Evolutionary conservation across 2,329 filamentous ascomycete species (phyloP).

Genomic region (Sporothrix schenckii): DNA sequence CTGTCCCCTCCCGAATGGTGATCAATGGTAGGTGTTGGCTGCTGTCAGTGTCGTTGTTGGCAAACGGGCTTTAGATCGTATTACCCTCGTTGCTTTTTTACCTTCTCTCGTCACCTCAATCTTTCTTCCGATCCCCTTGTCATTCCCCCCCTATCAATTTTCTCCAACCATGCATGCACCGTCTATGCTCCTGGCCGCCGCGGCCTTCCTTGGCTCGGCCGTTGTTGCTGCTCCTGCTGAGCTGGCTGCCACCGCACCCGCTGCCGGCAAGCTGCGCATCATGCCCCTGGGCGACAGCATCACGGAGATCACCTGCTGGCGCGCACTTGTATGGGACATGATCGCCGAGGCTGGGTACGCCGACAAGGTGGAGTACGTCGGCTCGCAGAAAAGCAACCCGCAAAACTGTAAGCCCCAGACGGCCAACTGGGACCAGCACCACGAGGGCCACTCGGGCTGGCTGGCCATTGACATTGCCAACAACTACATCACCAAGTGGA

Average conservation of each 20-base stretch:
- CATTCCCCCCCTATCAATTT: not conserved
- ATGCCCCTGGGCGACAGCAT: constrained; percentile 51
- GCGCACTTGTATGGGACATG: constrained; percentile 48
- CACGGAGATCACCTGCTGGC: constrained; percentile 53
- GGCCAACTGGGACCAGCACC: constrained; percentile 45
- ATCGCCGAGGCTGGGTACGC: constrained; percentile 44
- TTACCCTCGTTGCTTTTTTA: not conserved
- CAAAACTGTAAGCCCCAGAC: constrained; percentile 44
- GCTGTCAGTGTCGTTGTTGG: not conserved
- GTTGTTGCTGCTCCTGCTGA: constrained; percentile 19
- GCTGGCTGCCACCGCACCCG: not conserved
- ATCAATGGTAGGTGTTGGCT: too few species aligned
- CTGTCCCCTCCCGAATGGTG: not conserved
- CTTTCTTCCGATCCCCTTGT: not conserved
- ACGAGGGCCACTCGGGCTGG: constrained; percentile 52
- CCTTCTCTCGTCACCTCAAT: not conserved
- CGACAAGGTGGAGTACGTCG: constrained; percentile 48
- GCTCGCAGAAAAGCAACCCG: constrained; percentile 46
- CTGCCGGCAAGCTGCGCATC: constrained; percentile 23
- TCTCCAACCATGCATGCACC: constrained; percentile 5
- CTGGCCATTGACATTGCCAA: constrained; percentile 50
- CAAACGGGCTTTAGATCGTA: not conserved
- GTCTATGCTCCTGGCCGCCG: constrained; percentile 20
- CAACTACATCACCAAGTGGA: constrained; percentile 47
- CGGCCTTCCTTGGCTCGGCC: constrained; percentile 11